Base-by-base conservation (phyloP, 2,329 filamentous ascomycete genomes). In the Xylariaceae sp. region DNA sequence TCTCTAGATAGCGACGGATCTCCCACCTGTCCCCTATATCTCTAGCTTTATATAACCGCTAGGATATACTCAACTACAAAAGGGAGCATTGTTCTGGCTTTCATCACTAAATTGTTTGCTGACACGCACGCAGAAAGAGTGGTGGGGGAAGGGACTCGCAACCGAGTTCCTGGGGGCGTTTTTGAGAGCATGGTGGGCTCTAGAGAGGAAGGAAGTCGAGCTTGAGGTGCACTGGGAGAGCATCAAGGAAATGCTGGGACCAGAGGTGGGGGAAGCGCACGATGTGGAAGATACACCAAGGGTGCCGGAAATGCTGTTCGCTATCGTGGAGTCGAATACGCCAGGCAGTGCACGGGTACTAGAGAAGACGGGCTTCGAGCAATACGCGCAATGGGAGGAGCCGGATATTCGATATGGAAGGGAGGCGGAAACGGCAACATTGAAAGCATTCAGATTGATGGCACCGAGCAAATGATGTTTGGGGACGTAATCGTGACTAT, bases 101-200 rank as follows among this genome's bases (percentile, higher is more conserved):
- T n/a, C n/a, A n/a, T n/a, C n/a, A n/a, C n/a, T n/a, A n/a, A n/a
- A n/a, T n/a, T n/a, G n/a, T n/a, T n/a, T n/a, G n/a, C n/a, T n/a
- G n/a, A n/a, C n/a, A n/a, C n/a, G n/a, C n/a, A n/a, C n/a, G n/a
- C n/a, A n/a, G 36, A 67, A 63, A 42, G 70, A 74, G 49, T 53
- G 61, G 40, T 83, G 79, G 79, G 73, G 75, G 6, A 67, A 65
- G 30, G 79, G 78, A 4, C 71, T 76, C 49, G 77, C 71, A 26
- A 79, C 73, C 1, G 79, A 83, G 60, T 74, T 79, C 34, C 44
- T 81, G 29, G 58, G 47, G 38, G 76, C 58, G 1, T 73, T 73
- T 39, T 45, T 76, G 11, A 45, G 53, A 9, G 55, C 62, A 9
- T 82, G 72, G 67, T 73, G 68, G 64, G 55, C 55, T 39, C 64